These are phyloP conservation scores for Cladosporium halotolerans DNA, from an alignment of 2,329 filamentous ascomycete species.

Conservation along the genomic window DNA sequence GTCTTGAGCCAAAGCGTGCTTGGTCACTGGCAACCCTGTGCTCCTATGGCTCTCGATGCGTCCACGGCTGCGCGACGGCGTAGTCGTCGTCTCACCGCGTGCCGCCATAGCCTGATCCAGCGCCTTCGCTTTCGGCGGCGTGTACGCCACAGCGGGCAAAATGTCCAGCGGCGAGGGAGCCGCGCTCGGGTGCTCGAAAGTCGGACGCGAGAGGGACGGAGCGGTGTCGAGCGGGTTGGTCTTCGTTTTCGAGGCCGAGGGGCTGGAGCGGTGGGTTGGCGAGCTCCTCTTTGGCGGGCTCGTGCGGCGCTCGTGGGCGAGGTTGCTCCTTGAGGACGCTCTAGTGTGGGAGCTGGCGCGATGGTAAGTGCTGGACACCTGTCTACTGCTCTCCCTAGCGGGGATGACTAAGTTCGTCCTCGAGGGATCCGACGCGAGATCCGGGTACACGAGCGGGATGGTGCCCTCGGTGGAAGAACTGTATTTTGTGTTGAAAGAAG, in stretches of 20 bases:
- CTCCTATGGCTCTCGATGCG: conserved; percentile 3
- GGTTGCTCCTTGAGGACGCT: neutral
- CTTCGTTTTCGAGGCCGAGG: too few species aligned
- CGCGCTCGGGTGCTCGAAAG: conserved; percentile 21
- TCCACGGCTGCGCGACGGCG: conserved; percentile 1
- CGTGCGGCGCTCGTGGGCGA: too few species aligned
- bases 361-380: too few species aligned
- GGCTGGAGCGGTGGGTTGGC: too few species aligned
- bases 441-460: conserved; percentile 18
- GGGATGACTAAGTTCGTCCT: neutral
- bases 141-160: conserved; percentile 18
- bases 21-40: neutral
- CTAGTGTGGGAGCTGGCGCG: neutral
- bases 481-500: conserved; percentile 3
- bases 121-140: conserved; percentile 13
- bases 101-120: too few species aligned
- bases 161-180: conserved; percentile 24
- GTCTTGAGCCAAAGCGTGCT: too few species aligned
- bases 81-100: neutral
- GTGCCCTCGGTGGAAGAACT: conserved; percentile 13
- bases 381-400: too few species aligned
- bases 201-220: conserved; percentile 14
- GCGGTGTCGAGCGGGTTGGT: too few species aligned
- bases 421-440: conserved; percentile 18
- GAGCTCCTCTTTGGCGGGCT: too few species aligned